Conservation (phyloP, 805 yeast genomes). For the Yamadazyma akitaensis region DNA sequence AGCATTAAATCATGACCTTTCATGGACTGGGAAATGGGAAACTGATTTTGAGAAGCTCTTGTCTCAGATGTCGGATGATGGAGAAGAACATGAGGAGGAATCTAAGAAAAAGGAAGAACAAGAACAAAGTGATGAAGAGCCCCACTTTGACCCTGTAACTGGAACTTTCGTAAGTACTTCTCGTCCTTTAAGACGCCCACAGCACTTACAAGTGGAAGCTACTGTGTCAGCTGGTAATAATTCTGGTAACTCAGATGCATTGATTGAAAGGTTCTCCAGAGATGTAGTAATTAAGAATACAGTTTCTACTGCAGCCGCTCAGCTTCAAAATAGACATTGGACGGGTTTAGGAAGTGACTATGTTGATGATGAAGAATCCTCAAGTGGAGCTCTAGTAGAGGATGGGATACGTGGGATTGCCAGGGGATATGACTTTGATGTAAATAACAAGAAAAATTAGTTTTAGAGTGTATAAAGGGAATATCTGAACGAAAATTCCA, state of each 20-base stretch:
- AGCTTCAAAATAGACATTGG: slow-evolving; percentile 75
- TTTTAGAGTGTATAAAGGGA: not conserved
- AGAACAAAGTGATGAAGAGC: slow-evolving; percentile 44
- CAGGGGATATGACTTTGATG: slow-evolving; percentile 63
- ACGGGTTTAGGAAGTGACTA: slow-evolving; percentile 89
- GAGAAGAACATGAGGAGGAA: slow-evolving; percentile 21
- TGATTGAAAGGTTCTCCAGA: slow-evolving; percentile 56
- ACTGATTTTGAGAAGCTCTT: slow-evolving; percentile 66
- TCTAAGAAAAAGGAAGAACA: slow-evolving; percentile 17
- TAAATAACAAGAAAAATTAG: slow-evolving; percentile 1
- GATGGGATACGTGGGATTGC: slow-evolving; percentile 88
- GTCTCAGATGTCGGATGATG: slow-evolving; percentile 25
- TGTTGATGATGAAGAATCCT: slow-evolving; percentile 25
- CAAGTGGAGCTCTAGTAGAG: slow-evolving; percentile 76
- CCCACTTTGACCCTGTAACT: slow-evolving; percentile 85
- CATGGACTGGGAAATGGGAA: slow-evolving; percentile 95
- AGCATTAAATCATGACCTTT: slow-evolving; percentile 70
- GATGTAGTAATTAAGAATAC: slow-evolving; percentile 69
- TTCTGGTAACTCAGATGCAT: slow-evolving; percentile 21
- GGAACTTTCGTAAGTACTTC: slow-evolving; percentile 70
- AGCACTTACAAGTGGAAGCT: slow-evolving; percentile 56
- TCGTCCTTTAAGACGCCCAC: slow-evolving; percentile 66
- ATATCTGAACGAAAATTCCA: too few relatives aligned
- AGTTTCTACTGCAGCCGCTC: slow-evolving; percentile 82
- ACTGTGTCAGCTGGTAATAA: slow-evolving; percentile 17